Evolutionary conservation across 2,329 filamentous ascomycete genomes (phyloP), one percentile per base, ranked within the genome.

Genomic region (Neonectria hederae): DNA sequence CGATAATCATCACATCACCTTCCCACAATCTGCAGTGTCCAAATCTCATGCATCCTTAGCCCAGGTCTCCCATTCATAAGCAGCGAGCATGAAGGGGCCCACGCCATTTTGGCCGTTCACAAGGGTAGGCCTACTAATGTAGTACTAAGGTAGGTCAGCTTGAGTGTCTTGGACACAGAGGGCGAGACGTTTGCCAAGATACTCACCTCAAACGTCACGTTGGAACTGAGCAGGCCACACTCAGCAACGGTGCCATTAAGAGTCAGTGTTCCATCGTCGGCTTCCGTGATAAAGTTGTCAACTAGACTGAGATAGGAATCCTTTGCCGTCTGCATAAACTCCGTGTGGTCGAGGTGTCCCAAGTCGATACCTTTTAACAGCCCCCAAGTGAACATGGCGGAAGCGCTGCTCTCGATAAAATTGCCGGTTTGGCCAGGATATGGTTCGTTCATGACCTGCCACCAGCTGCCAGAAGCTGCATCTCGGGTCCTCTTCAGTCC

Each of bases 361-460:
- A 71, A 26, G 0, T 64, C 43, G 7, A 75, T 46, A 1, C 68
- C 85, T 63, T 79, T 83, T 11, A 87, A 70, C 55, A 86, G 69
- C 0, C 82, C 81, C 63, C 84, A 86, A 0, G 81, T 79, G 65
- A 87, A 87, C 83, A 89, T 86, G 2, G 84, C 84, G 1, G 84
- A 83, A 1, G 81, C 86, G 42, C 85, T 86, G 22, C 82, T 84
- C 74, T 89, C 85, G 54, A 89, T 84, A 69, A 84, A 89, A 71
- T 89, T 89, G 1, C 84, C 84, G 35, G 79, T 58, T 28, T 74
- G 67, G 0, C 77, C 80, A 0, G 82, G 79, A 51, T 83, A 83
- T 2, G 80, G 79, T 42, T 82, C 79, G 59, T 81, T 82, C 82
- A 88, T 85, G 35, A 87, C 79, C 46, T 87, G 75, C 84, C 84